Percentiles rank a stretch among this genome's conserved stretches.
These are phyloP conservation scores for Fusarium haematococcum DNA, from an alignment of 2,329 filamentous ascomycete genomes.

Conservation along the genomic window DNA sequence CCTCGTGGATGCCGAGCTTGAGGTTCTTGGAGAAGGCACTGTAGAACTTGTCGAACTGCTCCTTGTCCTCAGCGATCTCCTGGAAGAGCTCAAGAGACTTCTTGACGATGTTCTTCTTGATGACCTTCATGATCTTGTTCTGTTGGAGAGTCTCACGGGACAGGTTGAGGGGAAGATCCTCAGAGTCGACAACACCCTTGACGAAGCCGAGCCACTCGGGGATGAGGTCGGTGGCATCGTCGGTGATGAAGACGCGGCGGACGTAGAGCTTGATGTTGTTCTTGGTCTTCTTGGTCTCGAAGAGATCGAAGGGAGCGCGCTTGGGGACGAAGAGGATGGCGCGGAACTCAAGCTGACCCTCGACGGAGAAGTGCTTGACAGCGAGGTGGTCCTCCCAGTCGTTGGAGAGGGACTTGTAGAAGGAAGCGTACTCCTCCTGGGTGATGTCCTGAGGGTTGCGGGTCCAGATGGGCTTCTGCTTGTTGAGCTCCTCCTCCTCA, in stretches of 20 bases:
- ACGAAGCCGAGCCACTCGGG: constrained; percentile 99
- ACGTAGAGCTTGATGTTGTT: constrained; percentile 99
- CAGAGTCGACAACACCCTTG: constrained; percentile 99
- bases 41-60: constrained; percentile 99
- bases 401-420: constrained; percentile 99
- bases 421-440: constrained; percentile 96
- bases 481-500: constrained; percentile 99
- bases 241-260: constrained; percentile 99
- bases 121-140: constrained; percentile 99
- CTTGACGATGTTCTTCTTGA: constrained; percentile 99
- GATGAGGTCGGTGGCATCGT: constrained; percentile 98
- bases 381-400: constrained; percentile 99
- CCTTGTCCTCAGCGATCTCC: constrained; percentile 99
- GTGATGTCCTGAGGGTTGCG: constrained; percentile 96
- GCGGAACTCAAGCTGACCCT: constrained; percentile 99
- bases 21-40: constrained; percentile 99
- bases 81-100: constrained; percentile 99
- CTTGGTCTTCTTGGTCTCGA: constrained; percentile 99
- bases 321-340: constrained; percentile 99
- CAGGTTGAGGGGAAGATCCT: constrained; percentile 99
- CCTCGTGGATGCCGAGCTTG: constrained; percentile 99
- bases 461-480: constrained; percentile 99
- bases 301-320: constrained; percentile 99
- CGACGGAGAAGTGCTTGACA: constrained; percentile 99
- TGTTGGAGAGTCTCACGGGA: constrained; percentile 99